phyloP scores from a whole-genome alignment of 2,329 filamentous ascomycete species.

The Elsinoe australis region DNA sequence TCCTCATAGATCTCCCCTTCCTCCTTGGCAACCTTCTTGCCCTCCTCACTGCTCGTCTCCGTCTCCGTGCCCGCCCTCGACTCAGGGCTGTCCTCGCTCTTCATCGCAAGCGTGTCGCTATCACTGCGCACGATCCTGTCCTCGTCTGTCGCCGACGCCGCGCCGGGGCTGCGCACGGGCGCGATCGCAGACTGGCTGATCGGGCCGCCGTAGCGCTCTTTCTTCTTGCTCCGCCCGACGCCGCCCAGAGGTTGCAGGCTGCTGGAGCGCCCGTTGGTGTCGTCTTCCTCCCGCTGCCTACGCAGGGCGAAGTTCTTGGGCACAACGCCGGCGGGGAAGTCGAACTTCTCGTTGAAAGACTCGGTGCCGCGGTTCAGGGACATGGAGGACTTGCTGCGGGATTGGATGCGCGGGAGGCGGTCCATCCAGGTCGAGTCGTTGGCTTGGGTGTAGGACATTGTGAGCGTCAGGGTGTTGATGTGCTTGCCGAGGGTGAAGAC shows the following conservation, averaged over 20 bases:
- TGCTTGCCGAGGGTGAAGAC: constrained; percentile 96
- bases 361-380: constrained; percentile 61
- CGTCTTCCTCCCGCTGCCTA: constrained; percentile 69
- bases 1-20: constrained; percentile 69
- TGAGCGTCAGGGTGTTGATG: constrained; percentile 92
- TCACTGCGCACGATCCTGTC: constrained; percentile 34
- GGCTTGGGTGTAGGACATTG: constrained; percentile 89
- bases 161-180: constrained; percentile 43
- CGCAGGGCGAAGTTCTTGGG: constrained; percentile 67
- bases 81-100: constrained; percentile 34
- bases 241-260: constrained; percentile 58
- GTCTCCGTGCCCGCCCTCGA: constrained; percentile 25
- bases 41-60: constrained; percentile 26
- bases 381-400: constrained; percentile 72
- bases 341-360: constrained; percentile 51
- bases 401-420: constrained; percentile 72
- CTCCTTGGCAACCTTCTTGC: constrained; percentile 25
- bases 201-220: constrained; percentile 71
- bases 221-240: constrained; percentile 48
- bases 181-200: constrained; percentile 84
- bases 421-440: constrained; percentile 95
- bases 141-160: constrained; percentile 27
- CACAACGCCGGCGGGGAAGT: constrained; percentile 59
- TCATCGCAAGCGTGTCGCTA: constrained; percentile 38
- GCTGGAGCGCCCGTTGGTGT: constrained; percentile 50